Evolutionary conservation across 2,329 filamentous ascomycete genomes (phyloP).

Genomic region (Calonectria honghensis): DNA sequence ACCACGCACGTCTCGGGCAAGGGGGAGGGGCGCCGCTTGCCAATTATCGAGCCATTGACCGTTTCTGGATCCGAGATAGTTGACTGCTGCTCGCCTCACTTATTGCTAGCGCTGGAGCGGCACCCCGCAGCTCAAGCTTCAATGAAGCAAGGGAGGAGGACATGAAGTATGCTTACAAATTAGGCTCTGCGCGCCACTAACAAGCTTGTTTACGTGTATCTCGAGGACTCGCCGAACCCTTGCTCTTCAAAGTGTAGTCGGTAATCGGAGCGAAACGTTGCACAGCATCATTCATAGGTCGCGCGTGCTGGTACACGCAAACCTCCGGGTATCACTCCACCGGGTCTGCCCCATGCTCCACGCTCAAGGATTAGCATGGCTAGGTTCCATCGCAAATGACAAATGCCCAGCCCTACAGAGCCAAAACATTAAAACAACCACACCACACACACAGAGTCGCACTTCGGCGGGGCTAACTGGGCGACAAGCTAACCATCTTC

Average conservation of each 20-base stretch:
- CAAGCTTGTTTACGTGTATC: conserved; percentile 7
- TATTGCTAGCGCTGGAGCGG: background rate
- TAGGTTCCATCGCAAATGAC: background rate
- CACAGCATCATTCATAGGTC: background rate
- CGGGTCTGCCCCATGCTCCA: background rate
- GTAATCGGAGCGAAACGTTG: conserved; percentile 4
- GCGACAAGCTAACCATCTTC: too few relatives aligned
- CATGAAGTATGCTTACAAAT: background rate
- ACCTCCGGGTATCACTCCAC: background rate
- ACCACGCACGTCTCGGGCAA: conserved; percentile 11
- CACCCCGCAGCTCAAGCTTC: background rate
- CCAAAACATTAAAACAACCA: conserved; percentile 16
- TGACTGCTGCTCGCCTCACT: conserved; percentile 15
- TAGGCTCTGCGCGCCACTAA: conserved; percentile 1
- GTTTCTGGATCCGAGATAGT: background rate
- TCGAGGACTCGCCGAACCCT: background rate
- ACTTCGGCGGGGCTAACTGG: background rate
- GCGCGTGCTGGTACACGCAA: background rate
- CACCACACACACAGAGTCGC: background rate
- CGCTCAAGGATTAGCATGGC: background rate
- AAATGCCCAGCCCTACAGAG: conserved; percentile 1
- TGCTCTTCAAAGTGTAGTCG: background rate
- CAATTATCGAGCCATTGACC: conserved; percentile 2
- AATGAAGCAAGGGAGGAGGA: background rate
- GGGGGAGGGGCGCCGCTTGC: background rate